Percentiles rank a stretch among this genome's conserved stretches.
phyloP scores from a whole-genome alignment of 2,329 filamentous ascomycete species.

The Penicillium rolfsii region DNA sequence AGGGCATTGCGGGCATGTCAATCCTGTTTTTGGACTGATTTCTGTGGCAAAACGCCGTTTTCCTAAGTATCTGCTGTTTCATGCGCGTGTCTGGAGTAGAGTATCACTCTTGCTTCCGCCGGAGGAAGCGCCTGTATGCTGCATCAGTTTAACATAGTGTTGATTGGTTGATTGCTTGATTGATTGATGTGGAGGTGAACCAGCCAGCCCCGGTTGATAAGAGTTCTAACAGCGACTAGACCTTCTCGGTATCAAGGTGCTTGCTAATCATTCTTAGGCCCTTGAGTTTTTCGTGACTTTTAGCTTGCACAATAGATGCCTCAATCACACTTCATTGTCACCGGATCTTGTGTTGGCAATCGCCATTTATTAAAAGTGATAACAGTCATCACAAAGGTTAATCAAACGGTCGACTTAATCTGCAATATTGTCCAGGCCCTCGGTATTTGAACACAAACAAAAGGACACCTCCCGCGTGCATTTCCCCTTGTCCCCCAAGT shows the following conservation, averaged over 20 bases:
- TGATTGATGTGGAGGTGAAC: conserved; percentile 16
- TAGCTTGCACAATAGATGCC: not conserved
- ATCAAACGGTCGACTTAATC: conserved; percentile 1
- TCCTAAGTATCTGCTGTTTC: too few species aligned
- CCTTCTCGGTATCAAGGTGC: not conserved
- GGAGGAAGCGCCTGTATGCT: too few species aligned
- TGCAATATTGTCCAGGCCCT: conserved; percentile 10
- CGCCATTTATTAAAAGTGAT: too few species aligned
- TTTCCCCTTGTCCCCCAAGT: conserved; percentile 10
- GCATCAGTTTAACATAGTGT: too few species aligned
- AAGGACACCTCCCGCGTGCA: conserved; percentile 17
- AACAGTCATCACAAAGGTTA: not conserved
- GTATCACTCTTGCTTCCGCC: too few species aligned
- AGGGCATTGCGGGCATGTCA: too few species aligned
- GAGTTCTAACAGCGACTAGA: not conserved
- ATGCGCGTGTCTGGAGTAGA: too few species aligned
- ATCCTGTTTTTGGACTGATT: too few species aligned
- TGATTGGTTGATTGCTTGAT: too few species aligned
- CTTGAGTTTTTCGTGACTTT: not conserved
- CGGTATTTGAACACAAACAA: conserved; percentile 17
- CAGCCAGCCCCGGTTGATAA: not conserved
- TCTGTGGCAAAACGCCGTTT: too few species aligned
- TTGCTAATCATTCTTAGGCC: not conserved
- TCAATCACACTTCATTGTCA: not conserved
- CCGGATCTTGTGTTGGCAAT: not conserved